Percentiles rank a stretch among this genome's conserved stretches.
Evolutionary conservation across 2,329 filamentous ascomycete genomes (phyloP).

Genomic region (Xylogone sp.): DNA sequence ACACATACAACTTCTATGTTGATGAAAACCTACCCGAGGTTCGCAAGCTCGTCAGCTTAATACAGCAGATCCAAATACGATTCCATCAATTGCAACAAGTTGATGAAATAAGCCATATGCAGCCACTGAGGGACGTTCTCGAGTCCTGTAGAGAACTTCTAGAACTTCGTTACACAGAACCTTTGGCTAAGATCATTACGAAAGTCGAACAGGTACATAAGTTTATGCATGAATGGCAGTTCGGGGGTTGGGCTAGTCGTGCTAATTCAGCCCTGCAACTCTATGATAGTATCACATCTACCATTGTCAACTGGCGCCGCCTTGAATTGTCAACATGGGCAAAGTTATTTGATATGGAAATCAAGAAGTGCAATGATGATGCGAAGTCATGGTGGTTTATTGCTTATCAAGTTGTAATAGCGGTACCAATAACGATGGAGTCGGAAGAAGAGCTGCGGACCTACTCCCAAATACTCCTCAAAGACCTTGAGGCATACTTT

Average conservation of each 20-base stretch:
- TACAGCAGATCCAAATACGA: constrained; percentile 64
- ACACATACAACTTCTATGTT: constrained; percentile 82
- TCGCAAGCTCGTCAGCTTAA: constrained; percentile 66
- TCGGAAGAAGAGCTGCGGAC: constrained; percentile 53
- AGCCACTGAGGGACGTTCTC: constrained; percentile 74
- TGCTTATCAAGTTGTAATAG: constrained; percentile 85
- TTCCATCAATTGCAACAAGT: constrained; percentile 68
- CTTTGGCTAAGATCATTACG: constrained; percentile 80
- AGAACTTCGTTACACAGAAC: constrained; percentile 72
- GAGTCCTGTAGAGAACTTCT: constrained; percentile 71
- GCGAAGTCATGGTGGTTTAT: constrained; percentile 95
- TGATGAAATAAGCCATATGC: constrained; percentile 69
- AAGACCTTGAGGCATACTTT: constrained; percentile 77
- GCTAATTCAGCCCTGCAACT: constrained; percentile 66
- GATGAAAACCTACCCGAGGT: constrained; percentile 75
- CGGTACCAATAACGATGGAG: constrained; percentile 65
- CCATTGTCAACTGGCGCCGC: constrained; percentile 84
- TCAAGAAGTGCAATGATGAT: constrained; percentile 68
- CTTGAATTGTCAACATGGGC: constrained; percentile 92
- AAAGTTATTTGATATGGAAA: constrained; percentile 80
- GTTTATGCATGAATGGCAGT: constrained; percentile 90
- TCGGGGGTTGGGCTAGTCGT: constrained; percentile 76
- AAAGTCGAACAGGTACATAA: constrained; percentile 84
- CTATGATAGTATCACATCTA: constrained; percentile 74
- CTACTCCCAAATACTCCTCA: constrained; percentile 68